Evolutionary conservation across 345 rosid species (phyloP).

Genomic region (Theobroma cacao): DNA sequence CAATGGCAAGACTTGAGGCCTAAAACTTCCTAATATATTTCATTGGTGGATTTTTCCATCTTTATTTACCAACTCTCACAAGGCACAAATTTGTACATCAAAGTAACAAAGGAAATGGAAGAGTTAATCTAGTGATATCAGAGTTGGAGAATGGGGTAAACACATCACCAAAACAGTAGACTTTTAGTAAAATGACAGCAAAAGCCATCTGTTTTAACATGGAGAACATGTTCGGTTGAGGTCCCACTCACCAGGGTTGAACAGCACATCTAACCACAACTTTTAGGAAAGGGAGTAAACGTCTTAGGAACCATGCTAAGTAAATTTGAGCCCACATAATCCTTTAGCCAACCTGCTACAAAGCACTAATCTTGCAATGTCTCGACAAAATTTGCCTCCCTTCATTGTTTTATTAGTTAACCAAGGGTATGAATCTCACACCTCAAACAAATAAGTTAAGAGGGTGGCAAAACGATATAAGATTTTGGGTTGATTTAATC

Average conservation of each 20-base stretch:
- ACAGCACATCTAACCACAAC: neutral
- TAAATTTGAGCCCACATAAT: neutral
- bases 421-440: neutral
- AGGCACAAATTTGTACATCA: neutral
- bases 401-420: neutral
- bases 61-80: neutral
- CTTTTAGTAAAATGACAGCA: too few species aligned
- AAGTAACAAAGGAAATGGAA: neutral
- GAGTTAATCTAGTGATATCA: too few species aligned
- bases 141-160: too few species aligned
- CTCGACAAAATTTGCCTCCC: neutral
- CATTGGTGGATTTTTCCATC: neutral
- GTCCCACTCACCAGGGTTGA: neutral
- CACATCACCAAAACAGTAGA: too few species aligned
- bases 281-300: neutral
- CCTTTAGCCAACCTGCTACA: neutral
- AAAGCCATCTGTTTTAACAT: neutral
- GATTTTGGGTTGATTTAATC: neutral
- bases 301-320: too few species aligned
- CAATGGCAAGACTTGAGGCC: conserved; percentile 1
- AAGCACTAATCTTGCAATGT: neutral
- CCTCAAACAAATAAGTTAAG: neutral
- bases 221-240: neutral
- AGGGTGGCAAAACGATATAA: neutral
- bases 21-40: neutral